Evolutionary conservation across 805 yeast species (phyloP), one percentile per base, ranked within the genome.

Genomic region (Starmera dryadoides): DNA sequence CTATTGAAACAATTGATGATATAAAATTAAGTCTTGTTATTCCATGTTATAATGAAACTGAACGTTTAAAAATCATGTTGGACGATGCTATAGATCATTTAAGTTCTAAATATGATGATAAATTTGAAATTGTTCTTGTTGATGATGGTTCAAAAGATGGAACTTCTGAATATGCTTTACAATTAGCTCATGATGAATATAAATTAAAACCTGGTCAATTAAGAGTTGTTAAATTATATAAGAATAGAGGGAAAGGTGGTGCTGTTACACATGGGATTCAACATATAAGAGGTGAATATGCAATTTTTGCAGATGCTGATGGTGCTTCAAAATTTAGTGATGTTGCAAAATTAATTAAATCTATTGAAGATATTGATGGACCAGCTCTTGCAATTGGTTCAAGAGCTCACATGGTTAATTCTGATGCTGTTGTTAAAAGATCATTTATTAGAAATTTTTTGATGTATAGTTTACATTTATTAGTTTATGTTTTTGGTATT

Each of bases 401-500:
- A 18, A 75, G 98, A 39, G 97, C 98, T 2, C 98, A 93, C 56
- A 86, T 93, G 94, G 96, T 89, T 18, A 77, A 81, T 43, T 84
- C 97, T 0, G 96, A 89, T 48, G 96, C 96, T 0, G 98, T 93
- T 40, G 97, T 93, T n/a, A 83, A 89, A 52, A 74, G 98, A 49
- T 81, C 95, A 2, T 78, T 85, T 45, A 68, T 93, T 36, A 73
- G 98, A 50, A 93, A 93, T 64, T 78, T 88, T 48, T 69, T 93
- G 55, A 93, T 93, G 98, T 82, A 88, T 58, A 87, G 94, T 6
- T 72, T 93, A 45, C 98, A 93, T 58, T 68, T 87, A 3, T 68
- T 93, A 49, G 91, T 93, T 22, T 93, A 65, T 55, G 65, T 89
- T 6, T 91, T 93, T 65, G 98, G 98, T 14, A 85, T 93, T 35